These are phyloP conservation scores for Medakamo hakoo DNA, from an alignment of 139 green algal genomes.

Conservation along the genomic window DNA sequence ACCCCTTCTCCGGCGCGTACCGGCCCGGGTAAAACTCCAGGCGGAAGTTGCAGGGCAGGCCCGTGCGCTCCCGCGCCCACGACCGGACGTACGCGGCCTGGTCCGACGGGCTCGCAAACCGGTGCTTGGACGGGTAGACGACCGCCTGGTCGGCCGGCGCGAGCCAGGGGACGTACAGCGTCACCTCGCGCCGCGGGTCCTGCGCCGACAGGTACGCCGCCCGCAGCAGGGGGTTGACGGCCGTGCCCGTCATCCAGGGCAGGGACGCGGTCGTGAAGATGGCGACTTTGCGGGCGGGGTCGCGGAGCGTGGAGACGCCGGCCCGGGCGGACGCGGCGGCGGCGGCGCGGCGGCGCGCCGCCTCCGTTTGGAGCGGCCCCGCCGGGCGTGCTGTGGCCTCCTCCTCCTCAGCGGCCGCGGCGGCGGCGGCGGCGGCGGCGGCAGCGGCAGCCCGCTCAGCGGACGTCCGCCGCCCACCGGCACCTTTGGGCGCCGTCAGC, in stretches of 20 bases:
- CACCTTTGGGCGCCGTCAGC: not conserved
- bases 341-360: conserved; percentile 1
- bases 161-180: conserved; percentile 71
- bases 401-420: not conserved
- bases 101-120: conserved; percentile 72
- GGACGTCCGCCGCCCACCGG: no score
- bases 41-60: conserved; percentile 77
- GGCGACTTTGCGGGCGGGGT: conserved; percentile 63
- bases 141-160: conserved; percentile 65
- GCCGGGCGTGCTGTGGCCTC: not conserved
- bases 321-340: not conserved
- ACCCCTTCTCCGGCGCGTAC: conserved; percentile 77
- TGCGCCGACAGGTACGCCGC: conserved; percentile 79
- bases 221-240: conserved; percentile 93
- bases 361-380: not conserved
- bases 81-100: conserved; percentile 74
- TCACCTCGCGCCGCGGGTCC: conserved; percentile 32
- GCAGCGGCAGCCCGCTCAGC: not conserved
- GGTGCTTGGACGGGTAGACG: conserved; percentile 76
- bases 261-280: conserved; percentile 94
- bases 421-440: not conserved
- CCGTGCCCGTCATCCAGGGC: conserved; percentile 97
- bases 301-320: conserved; percentile 50
- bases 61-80: conserved; percentile 80
- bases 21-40: conserved; percentile 84